These are phyloP conservation scores for Wickerhamomyces silvicola DNA, from an alignment of 805 yeast species.

Conservation along the genomic window DNA sequence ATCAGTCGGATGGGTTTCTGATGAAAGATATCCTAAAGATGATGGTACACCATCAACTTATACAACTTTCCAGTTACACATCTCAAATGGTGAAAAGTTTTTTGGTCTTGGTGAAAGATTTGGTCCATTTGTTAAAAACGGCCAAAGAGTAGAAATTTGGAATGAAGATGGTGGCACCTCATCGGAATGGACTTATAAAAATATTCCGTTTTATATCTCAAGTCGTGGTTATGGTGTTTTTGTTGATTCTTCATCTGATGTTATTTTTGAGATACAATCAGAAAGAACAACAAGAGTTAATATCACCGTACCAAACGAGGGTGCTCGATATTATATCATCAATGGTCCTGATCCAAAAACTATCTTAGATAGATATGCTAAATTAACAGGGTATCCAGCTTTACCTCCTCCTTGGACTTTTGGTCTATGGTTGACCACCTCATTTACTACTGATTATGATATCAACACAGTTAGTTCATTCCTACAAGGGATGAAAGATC, in stretches of 20 bases:
- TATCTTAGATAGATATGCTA: slow-evolving; percentile 16
- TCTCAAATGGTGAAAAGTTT: slow-evolving; percentile 18
- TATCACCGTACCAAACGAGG: slow-evolving; percentile 16
- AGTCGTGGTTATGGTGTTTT: slow-evolving; percentile 19
- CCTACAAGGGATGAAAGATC: slow-evolving; percentile 18
- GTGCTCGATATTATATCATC: slow-evolving; percentile 16
- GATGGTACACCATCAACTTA: slow-evolving; percentile 9
- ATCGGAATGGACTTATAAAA: slow-evolving; percentile 18
- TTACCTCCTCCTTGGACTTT: slow-evolving; percentile 20
- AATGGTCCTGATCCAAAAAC: slow-evolving; percentile 20
- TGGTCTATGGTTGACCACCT: slow-evolving; percentile 18
- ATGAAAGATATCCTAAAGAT: slow-evolving; percentile 7
- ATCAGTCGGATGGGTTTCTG: slow-evolving; percentile 18
- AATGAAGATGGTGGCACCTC: slow-evolving; percentile 21
- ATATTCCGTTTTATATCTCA: slow-evolving; percentile 17
- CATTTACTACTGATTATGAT: slow-evolving; percentile 19
- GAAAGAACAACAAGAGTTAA: slow-evolving; percentile 19
- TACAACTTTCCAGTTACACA: slow-evolving; percentile 15
- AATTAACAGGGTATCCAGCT: slow-evolving; percentile 17
- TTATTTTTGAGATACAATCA: slow-evolving; percentile 15
- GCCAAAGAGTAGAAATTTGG: slow-evolving; percentile 20
- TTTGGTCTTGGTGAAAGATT: slow-evolving; percentile 20
- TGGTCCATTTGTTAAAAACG: slow-evolving; percentile 19
- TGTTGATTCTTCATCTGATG: slow-evolving; percentile 15
- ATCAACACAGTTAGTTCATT: slow-evolving; percentile 15